Evolutionary conservation across 2,329 filamentous ascomycete genomes (phyloP).

Genomic region (Beauveria pseudobassiana): DNA sequence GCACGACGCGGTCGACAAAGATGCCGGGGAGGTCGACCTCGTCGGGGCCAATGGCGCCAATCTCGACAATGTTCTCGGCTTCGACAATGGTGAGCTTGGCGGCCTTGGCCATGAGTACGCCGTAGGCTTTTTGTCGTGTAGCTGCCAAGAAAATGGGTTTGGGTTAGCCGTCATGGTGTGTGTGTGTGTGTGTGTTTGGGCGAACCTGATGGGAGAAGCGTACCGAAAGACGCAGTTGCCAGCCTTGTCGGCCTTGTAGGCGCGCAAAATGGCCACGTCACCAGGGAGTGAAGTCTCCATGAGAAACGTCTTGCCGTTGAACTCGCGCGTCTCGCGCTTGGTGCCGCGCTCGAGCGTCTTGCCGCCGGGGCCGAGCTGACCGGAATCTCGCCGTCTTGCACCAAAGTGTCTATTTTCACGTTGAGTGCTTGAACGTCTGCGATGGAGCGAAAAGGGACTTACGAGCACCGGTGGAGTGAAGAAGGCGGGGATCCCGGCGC

Average conservation of each 20-base stretch:
- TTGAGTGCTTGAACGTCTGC: too few relatives aligned
- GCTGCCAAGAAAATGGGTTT: slow-evolving; percentile 21
- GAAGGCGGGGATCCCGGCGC: slow-evolving; percentile 72
- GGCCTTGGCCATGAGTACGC: slow-evolving; percentile 72
- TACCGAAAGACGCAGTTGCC: slow-evolving; percentile 75
- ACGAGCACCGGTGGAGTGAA: slow-evolving; percentile 68
- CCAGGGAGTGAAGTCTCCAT: slow-evolving; percentile 72
- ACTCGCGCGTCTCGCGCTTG: slow-evolving; percentile 63
- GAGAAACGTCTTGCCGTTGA: slow-evolving; percentile 64
- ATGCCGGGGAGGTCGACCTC: slow-evolving; percentile 75
- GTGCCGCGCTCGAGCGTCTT: slow-evolving; percentile 55
- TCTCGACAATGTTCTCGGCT: slow-evolving; percentile 73
- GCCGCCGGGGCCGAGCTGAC: slow-evolving; percentile 51
- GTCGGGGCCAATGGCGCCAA: slow-evolving; percentile 65
- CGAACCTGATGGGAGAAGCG: not conserved
- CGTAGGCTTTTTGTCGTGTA: slow-evolving; percentile 72
- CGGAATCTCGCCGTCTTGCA: slow-evolving; percentile 63
- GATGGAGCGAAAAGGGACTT: slow-evolving; percentile 22
- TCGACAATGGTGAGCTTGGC: slow-evolving; percentile 74
- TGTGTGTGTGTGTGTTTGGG: not conserved
- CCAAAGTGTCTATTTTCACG: slow-evolving; percentile 44
- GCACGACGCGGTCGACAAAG: slow-evolving; percentile 74
- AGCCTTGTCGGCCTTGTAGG: slow-evolving; percentile 67
- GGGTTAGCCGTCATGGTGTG: not conserved
- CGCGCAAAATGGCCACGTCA: slow-evolving; percentile 70